Percentiles rank a stretch among this genome's conserved stretches.
Conservation (phyloP, 257 asterid genomes). For the Coffea eugenioides region DNA sequence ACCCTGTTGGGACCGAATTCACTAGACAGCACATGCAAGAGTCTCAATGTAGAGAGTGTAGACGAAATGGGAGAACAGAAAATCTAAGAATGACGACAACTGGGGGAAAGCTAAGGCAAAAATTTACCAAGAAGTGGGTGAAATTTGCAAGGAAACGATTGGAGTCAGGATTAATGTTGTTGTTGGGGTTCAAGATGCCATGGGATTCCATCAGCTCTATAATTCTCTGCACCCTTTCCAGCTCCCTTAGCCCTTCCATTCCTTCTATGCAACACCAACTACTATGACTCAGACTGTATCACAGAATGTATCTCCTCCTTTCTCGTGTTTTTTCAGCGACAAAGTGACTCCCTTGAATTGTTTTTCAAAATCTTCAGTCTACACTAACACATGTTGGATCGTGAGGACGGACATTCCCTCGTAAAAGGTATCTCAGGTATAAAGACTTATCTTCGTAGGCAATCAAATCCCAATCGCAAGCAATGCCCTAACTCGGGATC, state of each 20-base stretch:
- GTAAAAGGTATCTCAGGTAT: too few species aligned
- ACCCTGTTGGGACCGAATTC: not conserved
- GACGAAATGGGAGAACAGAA: not conserved
- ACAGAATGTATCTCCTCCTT: not conserved
- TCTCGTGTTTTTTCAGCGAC: too few species aligned
- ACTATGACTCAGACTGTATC: too few species aligned
- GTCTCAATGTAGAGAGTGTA: not conserved
- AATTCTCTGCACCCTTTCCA: conserved; percentile 59
- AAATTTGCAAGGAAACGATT: conserved; percentile 70
- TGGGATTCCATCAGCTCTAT: conserved; percentile 49
- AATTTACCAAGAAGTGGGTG: conserved; percentile 53
- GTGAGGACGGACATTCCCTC: too few species aligned
- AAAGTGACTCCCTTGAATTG: too few species aligned
- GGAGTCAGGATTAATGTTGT: conserved; percentile 40
- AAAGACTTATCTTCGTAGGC: too few species aligned
- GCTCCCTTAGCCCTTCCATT: conserved; percentile 77
- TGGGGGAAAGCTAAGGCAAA: not conserved
- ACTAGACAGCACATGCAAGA: not conserved
- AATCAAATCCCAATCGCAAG: too few species aligned
- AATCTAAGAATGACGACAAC: not conserved
- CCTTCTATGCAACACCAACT: too few species aligned
- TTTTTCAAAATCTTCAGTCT: too few species aligned
- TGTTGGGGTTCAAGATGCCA: conserved; percentile 36
- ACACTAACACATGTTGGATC: too few species aligned
- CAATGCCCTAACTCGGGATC: too few species aligned